Conservation (phyloP, 2,329 filamentous ascomycete genomes). For the Hypoxylon sp. region DNA sequence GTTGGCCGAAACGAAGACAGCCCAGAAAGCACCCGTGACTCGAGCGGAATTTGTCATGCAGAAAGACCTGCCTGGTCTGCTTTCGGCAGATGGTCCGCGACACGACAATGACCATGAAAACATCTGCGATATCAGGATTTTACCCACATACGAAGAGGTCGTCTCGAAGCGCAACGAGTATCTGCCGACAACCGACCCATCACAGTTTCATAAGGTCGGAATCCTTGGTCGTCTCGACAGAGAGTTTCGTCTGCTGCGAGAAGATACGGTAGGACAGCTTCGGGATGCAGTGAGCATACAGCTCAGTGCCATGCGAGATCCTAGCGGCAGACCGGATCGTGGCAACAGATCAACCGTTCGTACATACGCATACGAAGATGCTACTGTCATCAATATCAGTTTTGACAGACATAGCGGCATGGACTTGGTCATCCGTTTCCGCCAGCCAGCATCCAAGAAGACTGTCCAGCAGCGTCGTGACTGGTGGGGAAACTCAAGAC, state of each 20-base stretch:
- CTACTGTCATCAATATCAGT: slow-evolving; percentile 4
- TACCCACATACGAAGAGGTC: slow-evolving; percentile 60
- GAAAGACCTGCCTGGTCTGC: slow-evolving; percentile 46
- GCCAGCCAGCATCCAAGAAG: slow-evolving; percentile 50
- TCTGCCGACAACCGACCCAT: slow-evolving; percentile 51
- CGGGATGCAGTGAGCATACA: slow-evolving; percentile 56
- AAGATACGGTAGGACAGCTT: slow-evolving; percentile 63
- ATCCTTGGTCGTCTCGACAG: slow-evolving; percentile 59
- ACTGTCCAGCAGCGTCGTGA: slow-evolving; percentile 47
- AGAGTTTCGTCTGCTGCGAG: slow-evolving; percentile 63
- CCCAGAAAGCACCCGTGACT: slow-evolving; percentile 10
- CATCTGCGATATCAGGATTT: slow-evolving; percentile 56
- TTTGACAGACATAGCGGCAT: slow-evolving; percentile 48
- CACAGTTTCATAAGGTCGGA: slow-evolving; percentile 51
- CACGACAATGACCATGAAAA: slow-evolving; percentile 60
- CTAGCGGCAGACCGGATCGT: slow-evolving; percentile 20
- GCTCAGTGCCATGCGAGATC: slow-evolving; percentile 46
- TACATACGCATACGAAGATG: slow-evolving; percentile 49
- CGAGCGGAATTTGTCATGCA: slow-evolving; percentile 44
- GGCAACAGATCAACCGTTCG: slow-evolving; percentile 41
- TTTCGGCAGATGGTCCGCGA: slow-evolving; percentile 46
- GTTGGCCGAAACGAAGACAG: slow-evolving; percentile 12
- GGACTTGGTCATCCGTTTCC: slow-evolving; percentile 54
- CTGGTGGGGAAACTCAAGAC: slow-evolving; percentile 60
- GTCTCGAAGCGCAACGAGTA: slow-evolving; percentile 53